Base-by-base conservation (phyloP, 306 rosid genomes). In the Inga laurina region DNA sequence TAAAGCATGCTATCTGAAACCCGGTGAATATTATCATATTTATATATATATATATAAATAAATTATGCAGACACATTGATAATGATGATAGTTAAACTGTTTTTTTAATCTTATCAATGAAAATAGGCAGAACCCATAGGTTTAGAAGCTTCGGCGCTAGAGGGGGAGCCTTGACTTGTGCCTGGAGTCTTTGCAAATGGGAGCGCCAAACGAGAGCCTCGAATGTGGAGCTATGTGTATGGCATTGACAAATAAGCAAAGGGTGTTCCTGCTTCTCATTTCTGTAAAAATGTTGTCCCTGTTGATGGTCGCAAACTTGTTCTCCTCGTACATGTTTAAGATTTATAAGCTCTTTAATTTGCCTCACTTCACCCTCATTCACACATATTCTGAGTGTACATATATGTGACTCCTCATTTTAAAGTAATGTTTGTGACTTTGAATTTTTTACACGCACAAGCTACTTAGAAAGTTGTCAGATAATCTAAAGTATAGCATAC, bases 111-210 rank as follows among this genome's bases (percentile, higher is more conserved):
- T 46, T 46, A 44, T 67, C 44, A 79, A 76, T 61, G 48, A 72
- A 35, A 78, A 77, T 13, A 57, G 13, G 30, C 11, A 21, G 51
- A 78, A 77, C 81, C 84, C 69, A 74, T 65, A 74, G 86, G 94
- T 88, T 93, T 91, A 86, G 94, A 91, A 91, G 93, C 89, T 91
- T 93, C 95, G 77, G 52, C 62, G 77, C 56, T 24, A 24, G 41
- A 81, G 62, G 64, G 51, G 43, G 6, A 39, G 43, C 8, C 43
- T 39, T 39, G 43, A 39, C 43, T 39, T 39, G 43, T 39, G 43
- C 43, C 43, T 39, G 43, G 43, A 39, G 6, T 39, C 43, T 39
- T 39, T 6, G 43, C 43, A 39, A 39, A 39, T 6, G 43, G 43
- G 8, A 39, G 8, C 6, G 43, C 43, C 43, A 39, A 39, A 5